phyloP scores from a whole-genome alignment of 768 basidiomycete species.

The Pholiota molesta region DNA sequence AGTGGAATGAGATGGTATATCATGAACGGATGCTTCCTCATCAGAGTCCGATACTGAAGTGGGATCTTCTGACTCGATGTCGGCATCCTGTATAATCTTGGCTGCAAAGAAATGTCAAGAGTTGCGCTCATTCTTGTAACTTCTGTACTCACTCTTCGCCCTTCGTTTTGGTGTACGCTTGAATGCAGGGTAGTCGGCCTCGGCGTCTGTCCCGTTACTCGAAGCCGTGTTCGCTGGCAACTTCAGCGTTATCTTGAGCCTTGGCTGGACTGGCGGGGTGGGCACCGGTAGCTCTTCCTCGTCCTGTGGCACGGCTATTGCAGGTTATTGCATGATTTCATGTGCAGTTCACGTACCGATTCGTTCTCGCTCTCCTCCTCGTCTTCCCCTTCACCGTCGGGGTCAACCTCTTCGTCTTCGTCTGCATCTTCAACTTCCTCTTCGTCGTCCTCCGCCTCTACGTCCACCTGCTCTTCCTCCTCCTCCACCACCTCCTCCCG shows the following conservation, averaged over 20 bases:
- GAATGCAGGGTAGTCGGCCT: slow-evolving; percentile 34
- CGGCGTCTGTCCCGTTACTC: slow-evolving; percentile 30
- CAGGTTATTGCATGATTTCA: background rate
- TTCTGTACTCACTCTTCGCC: slow-evolving; percentile 21
- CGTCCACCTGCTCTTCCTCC: slow-evolving; percentile 36
- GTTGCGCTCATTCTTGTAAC: background rate
- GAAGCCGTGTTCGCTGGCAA: slow-evolving; percentile 43
- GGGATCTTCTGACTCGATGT: slow-evolving; percentile 44
- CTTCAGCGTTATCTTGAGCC: slow-evolving; percentile 66
- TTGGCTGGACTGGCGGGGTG: slow-evolving; percentile 38
- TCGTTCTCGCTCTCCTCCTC: slow-evolving; percentile 21
- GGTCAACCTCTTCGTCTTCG: slow-evolving; percentile 28
- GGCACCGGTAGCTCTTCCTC: slow-evolving; percentile 22
- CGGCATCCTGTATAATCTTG: slow-evolving; percentile 28
- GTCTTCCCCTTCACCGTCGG: slow-evolving; percentile 39
- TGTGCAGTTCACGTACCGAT: background rate
- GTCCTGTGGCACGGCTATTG: slow-evolving; percentile 12
- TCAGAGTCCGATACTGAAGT: slow-evolving; percentile 31
- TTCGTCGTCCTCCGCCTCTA: slow-evolving; percentile 29
- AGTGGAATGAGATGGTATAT: slow-evolving; percentile 30
- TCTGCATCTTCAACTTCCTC: slow-evolving; percentile 43
- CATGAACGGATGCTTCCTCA: slow-evolving; percentile 26
- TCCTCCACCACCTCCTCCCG: slow-evolving; percentile 41
- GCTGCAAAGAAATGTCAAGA: slow-evolving; percentile 10
- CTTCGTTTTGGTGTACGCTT: slow-evolving; percentile 28